A percentile compares a stretch with the other conserved stretches of the same genome.
phyloP scores from a whole-genome alignment of 2,329 filamentous ascomycete genomes.

The Xylariaceae sp. region DNA sequence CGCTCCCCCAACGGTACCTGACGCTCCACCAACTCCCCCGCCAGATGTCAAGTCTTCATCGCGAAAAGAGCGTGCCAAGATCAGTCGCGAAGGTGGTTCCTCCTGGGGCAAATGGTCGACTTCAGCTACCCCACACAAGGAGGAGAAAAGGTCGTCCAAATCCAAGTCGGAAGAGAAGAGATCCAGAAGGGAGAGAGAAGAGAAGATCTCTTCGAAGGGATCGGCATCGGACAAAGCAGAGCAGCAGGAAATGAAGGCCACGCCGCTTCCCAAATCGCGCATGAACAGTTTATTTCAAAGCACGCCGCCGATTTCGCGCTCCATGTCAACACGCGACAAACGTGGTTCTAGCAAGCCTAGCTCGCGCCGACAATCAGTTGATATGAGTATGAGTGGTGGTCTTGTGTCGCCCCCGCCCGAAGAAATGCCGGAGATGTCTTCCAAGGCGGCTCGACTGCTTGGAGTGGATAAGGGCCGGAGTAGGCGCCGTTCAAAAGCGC shows the following conservation, averaged over 20 bases:
- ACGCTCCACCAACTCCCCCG: conserved; percentile 46
- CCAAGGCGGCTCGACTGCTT: conserved; percentile 76
- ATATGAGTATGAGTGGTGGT: conserved; percentile 57
- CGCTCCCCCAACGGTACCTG: conserved; percentile 41
- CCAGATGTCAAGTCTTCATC: conserved; percentile 52
- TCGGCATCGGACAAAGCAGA: conserved; percentile 64
- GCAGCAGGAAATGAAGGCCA: conserved; percentile 36
- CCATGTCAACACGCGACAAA: conserved; percentile 64
- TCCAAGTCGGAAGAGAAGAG: conserved; percentile 63
- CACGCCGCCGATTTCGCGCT: conserved; percentile 62
- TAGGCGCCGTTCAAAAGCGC: conserved; percentile 45
- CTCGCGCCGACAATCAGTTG: conserved; percentile 66
- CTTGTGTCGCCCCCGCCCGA: conserved; percentile 72
- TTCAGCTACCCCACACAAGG: conserved; percentile 49
- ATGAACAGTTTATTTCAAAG: conserved; percentile 64
- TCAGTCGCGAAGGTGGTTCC: conserved; percentile 64
- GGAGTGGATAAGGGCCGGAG: conserved; percentile 48
- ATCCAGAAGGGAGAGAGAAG: conserved; percentile 57
- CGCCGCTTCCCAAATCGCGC: conserved; percentile 52
- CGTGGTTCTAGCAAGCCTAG: conserved; percentile 54
- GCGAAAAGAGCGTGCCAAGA: conserved; percentile 73
- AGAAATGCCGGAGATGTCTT: conserved; percentile 58
- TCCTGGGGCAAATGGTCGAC: conserved; percentile 76
- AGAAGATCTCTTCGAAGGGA: conserved; percentile 58
- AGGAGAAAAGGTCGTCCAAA: conserved; percentile 57